A percentile compares a stretch with the other conserved stretches of the same genome.
Evolutionary conservation across 2,329 filamentous ascomycete genomes (phyloP).

Genomic region (Stachybotrys chartarum): DNA sequence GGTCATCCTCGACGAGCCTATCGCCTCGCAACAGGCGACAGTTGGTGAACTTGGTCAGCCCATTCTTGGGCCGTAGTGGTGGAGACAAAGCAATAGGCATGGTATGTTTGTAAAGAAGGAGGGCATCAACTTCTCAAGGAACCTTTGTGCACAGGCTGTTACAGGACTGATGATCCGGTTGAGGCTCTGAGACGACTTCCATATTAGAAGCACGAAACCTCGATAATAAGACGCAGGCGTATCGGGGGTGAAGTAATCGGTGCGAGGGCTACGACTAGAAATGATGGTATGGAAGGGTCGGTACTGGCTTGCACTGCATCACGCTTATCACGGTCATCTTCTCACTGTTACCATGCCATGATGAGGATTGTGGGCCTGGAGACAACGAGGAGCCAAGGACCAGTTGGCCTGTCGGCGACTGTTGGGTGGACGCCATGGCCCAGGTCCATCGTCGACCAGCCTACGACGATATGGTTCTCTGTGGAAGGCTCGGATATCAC

Average conservation of each 20-base stretch:
- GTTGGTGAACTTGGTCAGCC: constrained; percentile 79
- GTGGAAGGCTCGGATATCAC: too few species aligned
- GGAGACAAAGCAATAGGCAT: constrained; percentile 43
- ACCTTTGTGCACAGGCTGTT: background rate
- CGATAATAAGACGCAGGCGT: background rate
- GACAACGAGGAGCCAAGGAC: background rate
- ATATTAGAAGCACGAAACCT: background rate
- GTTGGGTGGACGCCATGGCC: background rate
- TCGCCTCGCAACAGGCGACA: constrained; percentile 68
- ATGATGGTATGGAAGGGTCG: background rate
- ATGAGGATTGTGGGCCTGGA: background rate
- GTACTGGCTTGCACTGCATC: background rate
- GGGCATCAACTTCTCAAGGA: background rate
- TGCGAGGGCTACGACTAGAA: background rate
- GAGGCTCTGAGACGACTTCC: background rate
- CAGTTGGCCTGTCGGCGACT: background rate
- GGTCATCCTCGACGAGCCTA: constrained; percentile 63
- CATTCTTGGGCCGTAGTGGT: constrained; percentile 26
- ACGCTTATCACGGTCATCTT: background rate
- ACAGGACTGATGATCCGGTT: background rate
- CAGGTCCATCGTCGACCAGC: background rate
- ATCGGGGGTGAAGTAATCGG: background rate
- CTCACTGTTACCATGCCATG: background rate
- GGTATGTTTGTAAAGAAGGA: constrained; percentile 8
- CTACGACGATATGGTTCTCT: too few species aligned